Conservation (phyloP, 2,329 filamentous ascomycete genomes). For the Alternaria consortialis region DNA sequence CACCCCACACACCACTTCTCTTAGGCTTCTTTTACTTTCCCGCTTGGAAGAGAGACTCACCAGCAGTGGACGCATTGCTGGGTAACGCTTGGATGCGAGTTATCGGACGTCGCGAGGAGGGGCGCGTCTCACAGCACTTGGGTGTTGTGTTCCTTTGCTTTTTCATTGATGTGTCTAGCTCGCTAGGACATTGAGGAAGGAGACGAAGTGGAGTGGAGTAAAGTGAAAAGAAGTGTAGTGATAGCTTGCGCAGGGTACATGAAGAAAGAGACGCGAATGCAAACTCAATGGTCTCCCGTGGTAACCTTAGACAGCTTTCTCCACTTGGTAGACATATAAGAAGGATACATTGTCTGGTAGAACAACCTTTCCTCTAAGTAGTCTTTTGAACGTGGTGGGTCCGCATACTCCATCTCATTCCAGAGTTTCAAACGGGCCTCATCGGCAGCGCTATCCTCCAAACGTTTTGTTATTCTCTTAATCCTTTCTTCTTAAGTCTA, state of each 20-base stretch:
- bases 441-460: neutral
- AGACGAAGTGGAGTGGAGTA: neutral
- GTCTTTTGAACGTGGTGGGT: neutral
- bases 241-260: neutral
- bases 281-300: neutral
- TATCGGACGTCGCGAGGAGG: conserved; percentile 11
- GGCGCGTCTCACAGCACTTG: conserved; percentile 3
- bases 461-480: neutral
- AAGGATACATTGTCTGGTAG: neutral
- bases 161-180: conserved; percentile 13
- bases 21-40: neutral
- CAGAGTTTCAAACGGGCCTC: neutral
- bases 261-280: neutral
- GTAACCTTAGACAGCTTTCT: neutral
- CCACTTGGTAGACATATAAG: neutral
- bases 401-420: neutral
- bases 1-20: neutral
- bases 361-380: neutral
- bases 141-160: conserved; percentile 7
- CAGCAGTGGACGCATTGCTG: neutral
- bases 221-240: neutral
- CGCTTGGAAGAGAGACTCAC: conserved; percentile 7
- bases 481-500: neutral
- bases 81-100: conserved; percentile 6
- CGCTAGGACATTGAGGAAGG: conserved; percentile 17